These are phyloP conservation scores for Alopecurus myosuroides DNA, from an alignment of 176 grass and related monocot genomes.

Conservation along the genomic window DNA sequence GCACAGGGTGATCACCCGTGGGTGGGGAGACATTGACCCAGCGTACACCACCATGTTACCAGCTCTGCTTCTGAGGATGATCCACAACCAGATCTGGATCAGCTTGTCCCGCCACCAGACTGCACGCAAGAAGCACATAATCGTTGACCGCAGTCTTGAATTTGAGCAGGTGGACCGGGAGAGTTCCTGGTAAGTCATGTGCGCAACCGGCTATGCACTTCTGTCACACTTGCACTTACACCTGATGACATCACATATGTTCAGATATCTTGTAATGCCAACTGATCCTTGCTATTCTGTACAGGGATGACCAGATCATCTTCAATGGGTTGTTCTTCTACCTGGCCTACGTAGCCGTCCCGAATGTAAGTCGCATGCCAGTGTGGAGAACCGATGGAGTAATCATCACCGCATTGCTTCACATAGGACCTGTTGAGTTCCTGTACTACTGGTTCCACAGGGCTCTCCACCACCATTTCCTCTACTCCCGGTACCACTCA, in stretches of 20 bases:
- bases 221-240: not conserved
- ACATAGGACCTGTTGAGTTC: constrained; percentile 75
- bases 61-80: constrained; percentile 60
- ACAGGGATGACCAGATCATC: constrained; percentile 95
- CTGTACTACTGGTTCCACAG: constrained; percentile 96
- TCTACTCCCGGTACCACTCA: constrained; percentile 85
- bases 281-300: not conserved
- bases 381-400: constrained; percentile 65
- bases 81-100: constrained; percentile 90
- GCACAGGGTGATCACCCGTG: constrained; percentile 45
- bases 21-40: constrained; percentile 36
- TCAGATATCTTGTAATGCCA: not conserved
- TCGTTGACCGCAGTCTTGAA: constrained; percentile 73
- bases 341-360: constrained; percentile 21
- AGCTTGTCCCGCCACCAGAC: constrained; percentile 71
- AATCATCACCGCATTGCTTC: constrained; percentile 46
- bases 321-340: constrained; percentile 73
- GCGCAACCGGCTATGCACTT: not conserved
- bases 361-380: constrained; percentile 29
- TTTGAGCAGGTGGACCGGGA: constrained; percentile 94
- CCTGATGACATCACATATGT: not conserved
- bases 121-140: constrained; percentile 68
- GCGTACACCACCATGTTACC: constrained; percentile 44
- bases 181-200: constrained; percentile 57
- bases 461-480: constrained; percentile 87